Percentiles rank a stretch among this genome's conserved stretches.
phyloP scores from a whole-genome alignment of 768 basidiomycete species.

The Leccinum arenicola region DNA sequence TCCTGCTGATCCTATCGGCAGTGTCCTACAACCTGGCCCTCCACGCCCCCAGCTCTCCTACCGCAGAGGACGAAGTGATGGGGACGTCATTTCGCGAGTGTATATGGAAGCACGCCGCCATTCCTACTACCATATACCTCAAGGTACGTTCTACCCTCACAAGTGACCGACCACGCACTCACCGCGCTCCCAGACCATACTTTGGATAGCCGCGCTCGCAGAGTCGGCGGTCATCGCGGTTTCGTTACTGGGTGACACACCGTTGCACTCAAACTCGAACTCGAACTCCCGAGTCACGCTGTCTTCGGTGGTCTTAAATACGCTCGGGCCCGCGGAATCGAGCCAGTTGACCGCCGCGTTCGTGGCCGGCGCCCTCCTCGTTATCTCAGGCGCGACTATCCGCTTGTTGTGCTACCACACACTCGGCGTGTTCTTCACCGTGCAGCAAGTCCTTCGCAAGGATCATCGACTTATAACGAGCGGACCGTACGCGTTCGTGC shows the following conservation, averaged over 20 bases:
- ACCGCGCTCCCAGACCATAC: too few relatives aligned
- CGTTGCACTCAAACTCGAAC: neutral
- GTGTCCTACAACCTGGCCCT: conserved; percentile 6
- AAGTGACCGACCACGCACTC: too few relatives aligned
- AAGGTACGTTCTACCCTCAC: neutral
- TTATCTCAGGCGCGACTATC: conserved; percentile 2
- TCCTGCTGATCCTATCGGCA: conserved; percentile 6
- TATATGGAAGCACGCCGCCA: conserved; percentile 1
- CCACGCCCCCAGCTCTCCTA: neutral
- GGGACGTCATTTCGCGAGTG: neutral
- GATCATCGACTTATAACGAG: conserved; percentile 25
- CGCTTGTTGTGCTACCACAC: conserved; percentile 11
- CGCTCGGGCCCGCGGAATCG: conserved; percentile 8
- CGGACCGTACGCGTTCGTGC: conserved; percentile 25
- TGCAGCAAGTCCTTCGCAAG: conserved; percentile 15
- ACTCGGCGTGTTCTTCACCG: conserved; percentile 23
- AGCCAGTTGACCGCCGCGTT: neutral
- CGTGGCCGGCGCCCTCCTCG: conserved; percentile 5
- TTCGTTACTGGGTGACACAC: too few relatives aligned
- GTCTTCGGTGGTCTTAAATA: neutral
- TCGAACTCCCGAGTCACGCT: neutral
- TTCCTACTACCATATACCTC: neutral
- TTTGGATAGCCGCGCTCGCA: too few relatives aligned
- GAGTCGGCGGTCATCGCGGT: too few relatives aligned
- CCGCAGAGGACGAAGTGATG: conserved; percentile 6